A percentile compares a stretch with the other conserved stretches of the same genome.
Evolutionary conservation across 1,139 yeast species (phyloP).

Genomic region (Pneumocystis murina): DNA sequence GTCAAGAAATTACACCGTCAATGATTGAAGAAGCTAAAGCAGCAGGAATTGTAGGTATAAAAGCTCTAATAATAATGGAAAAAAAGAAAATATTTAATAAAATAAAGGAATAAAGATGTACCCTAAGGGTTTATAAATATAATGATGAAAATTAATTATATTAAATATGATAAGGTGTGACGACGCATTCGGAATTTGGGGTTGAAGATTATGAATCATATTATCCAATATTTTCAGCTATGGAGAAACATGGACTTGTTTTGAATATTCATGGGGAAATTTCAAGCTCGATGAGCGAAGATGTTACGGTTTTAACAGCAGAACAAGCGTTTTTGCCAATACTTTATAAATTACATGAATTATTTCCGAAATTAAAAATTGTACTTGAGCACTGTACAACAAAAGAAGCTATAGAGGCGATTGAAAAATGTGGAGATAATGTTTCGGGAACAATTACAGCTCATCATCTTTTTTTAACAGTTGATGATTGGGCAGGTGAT

Average conservation of each 20-base stretch:
- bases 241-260: conserved; percentile 63
- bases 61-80: background rate
- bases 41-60: conserved; percentile 47
- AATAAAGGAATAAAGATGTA: background rate
- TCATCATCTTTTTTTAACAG: conserved; percentile 75
- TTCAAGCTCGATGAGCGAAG: conserved; percentile 40
- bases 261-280: conserved; percentile 91
- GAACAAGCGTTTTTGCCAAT: conserved; percentile 93
- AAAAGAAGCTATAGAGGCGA: conserved; percentile 65
- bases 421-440: conserved; percentile 50
- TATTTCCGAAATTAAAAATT: conserved; percentile 76
- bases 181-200: conserved; percentile 86
- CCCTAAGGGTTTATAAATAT: background rate
- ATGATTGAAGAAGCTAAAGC: conserved; percentile 66
- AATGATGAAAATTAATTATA: conserved; percentile 69
- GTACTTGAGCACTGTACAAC: conserved; percentile 93
- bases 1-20: conserved; percentile 69
- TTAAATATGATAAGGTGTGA: conserved; percentile 67
- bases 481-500: conserved; percentile 94
- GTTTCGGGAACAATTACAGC: conserved; percentile 94
- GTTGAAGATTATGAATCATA: conserved; percentile 80
- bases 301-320: conserved; percentile 75
- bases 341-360: conserved; percentile 53
- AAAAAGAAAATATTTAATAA: background rate
- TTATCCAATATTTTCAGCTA: conserved; percentile 76